Evolutionary conservation across 1,284 basidiomycete genomes (phyloP), one percentile per base, ranked within the genome.

Genomic region (Amylostereum areolatum): DNA sequence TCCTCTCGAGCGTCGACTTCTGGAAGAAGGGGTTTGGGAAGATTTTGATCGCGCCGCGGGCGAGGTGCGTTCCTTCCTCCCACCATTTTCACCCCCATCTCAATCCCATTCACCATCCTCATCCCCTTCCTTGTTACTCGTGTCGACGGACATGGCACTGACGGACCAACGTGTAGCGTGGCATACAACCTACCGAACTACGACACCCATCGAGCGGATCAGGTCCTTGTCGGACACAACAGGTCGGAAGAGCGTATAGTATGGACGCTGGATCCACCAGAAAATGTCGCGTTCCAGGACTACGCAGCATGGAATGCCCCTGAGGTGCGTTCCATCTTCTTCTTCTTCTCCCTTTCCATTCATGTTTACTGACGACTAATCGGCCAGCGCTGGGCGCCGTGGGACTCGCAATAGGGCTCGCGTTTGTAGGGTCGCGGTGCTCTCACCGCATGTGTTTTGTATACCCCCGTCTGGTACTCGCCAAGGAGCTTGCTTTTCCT

Each of bases 1-100:
- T 60, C 54, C 62, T 69, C 49, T 62, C 68, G 27, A 61, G 58
- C n/a, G 66, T 68, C 56, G 68, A 70, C 55, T 63, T 69, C 48
- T 69, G 69, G 66, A 63, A 61, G 52, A 65, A 61, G 46, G 66
- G 65, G 24, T 62, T 66, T 31, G 64, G 66, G 9, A 58, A 62
- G 41, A 54, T 70, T 10, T 56, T 60, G 47, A 58, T 64, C 10
- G 60, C 69, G 0, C 67, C 67, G 28, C 46, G 51, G 33, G 54
- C 52, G 24, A 57, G 57, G 57, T 55, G 40, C 24, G 46, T 51
- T 34, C 34, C n/a, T n/a, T n/a, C n/a, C n/a, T n/a, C n/a, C n/a
- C n/a, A n/a, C n/a, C n/a, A n/a, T n/a, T n/a, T n/a, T n/a, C n/a
- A n/a, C n/a, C n/a, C n/a, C n/a, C n/a, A n/a, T n/a, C n/a, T n/a